A percentile compares a stretch with the other conserved stretches of the same genome.
These are phyloP conservation scores for Sporothrix humicola DNA, from an alignment of 2,329 filamentous ascomycete species.

Conservation along the genomic window DNA sequence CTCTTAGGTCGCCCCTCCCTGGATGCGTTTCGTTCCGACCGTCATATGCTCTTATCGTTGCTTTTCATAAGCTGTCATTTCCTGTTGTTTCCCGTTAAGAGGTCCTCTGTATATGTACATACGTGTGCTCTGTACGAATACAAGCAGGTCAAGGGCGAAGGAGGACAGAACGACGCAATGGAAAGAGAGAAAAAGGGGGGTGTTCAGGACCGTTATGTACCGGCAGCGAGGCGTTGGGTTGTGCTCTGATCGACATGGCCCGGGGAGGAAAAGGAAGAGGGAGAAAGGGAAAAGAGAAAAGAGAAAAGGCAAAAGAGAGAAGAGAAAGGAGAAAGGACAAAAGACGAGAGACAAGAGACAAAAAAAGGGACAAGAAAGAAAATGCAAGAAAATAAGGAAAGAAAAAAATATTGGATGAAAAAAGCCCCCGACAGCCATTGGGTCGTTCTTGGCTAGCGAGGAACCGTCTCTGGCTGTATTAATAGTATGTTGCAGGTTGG, in stretches of 20 bases:
- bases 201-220: conserved; percentile 22
- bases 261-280: not conserved
- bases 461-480: conserved; percentile 17
- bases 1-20: no score
- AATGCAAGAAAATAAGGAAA: not conserved
- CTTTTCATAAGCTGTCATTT: no score
- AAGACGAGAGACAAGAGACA: no score
- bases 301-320: no score
- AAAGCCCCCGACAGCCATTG: not conserved
- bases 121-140: no score
- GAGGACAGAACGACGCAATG: no score
- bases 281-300: not conserved
- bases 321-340: no score
- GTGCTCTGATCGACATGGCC: conserved; percentile 32
- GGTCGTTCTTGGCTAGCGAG: conserved; percentile 28
- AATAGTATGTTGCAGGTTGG: conserved; percentile 24
- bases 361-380: not conserved
- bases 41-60: no score
- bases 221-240: conserved; percentile 31
- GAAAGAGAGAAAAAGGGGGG: not conserved
- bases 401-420: not conserved
- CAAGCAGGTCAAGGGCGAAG: no score
- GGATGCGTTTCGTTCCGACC: no score
- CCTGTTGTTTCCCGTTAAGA: no score
- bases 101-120: no score